Evolutionary conservation across 805 yeast genomes (phyloP), one percentile per base, ranked within the genome.

Genomic region (Zygosaccharomyces rouxii): DNA sequence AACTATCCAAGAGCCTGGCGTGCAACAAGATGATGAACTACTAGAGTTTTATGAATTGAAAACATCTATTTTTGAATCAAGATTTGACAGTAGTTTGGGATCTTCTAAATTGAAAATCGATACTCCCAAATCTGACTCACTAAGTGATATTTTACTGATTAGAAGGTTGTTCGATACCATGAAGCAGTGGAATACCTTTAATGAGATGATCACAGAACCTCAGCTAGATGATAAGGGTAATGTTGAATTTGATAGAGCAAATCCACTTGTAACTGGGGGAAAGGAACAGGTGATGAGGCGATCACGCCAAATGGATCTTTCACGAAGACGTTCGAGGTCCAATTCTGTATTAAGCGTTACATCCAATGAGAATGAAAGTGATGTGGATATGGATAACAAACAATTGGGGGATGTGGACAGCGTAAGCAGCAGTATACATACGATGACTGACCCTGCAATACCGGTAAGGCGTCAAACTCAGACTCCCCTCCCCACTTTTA

Each of bases 1-100:
- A 62, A 87, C 97, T 0, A 78, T 77, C 39, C 71, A 76, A 1
- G 77, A 74, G 25, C 70, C 67, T 13, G 38, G 25, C 14, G 40
- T 30, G 13, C 19, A 29, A 13, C 35, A 35, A 16, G 35, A 25
- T 9, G 26, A 30, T 6, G 28, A 38, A 10, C 31, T 45, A 30
- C 46, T 55, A 7, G 40, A 49, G 26, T 57, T 48, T 47, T 64
- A 60, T 51, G 61, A 58, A 39, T 35, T 64, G 30, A 56, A 57
- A 5, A 38, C 58, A 10, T 31, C 42, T 0, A 38, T 56, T 5
- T 61, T 52, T 47, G 58, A 53, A 35, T 62, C 64, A 7, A 53
- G 49, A 3, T 46, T 63, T 16, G 58, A 62, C 35, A 45, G 21
- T 26, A 40, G 49, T 7, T 44, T 56, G 38, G 51, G 42, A 14